A percentile compares a stretch with the other conserved stretches of the same genome.
These are phyloP conservation scores for Gentiana straminea DNA, from an alignment of 257 asterid genomes.

Conservation along the genomic window DNA sequence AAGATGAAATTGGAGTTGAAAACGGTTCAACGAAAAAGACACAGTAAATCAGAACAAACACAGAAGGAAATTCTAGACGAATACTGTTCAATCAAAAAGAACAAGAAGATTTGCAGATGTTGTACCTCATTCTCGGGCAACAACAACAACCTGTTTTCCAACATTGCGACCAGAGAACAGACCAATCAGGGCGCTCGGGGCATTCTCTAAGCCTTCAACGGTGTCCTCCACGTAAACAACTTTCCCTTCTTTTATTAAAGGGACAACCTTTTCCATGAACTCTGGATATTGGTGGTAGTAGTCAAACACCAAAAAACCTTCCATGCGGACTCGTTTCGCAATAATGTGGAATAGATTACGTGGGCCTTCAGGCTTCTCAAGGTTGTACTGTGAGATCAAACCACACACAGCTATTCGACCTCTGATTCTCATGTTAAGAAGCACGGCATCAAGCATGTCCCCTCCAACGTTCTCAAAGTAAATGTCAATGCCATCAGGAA, in stretches of 20 bases:
- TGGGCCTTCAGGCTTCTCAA: constrained; percentile 9
- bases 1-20: too few species aligned
- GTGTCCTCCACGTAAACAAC: constrained; percentile 26
- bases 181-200: constrained; percentile 26
- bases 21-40: too few species aligned
- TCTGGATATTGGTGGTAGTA: constrained; percentile 21
- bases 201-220: constrained; percentile 24
- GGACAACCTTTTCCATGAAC: constrained; percentile 18
- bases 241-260: constrained; percentile 20
- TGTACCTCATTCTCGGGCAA: constrained; percentile 3
- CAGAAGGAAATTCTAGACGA: too few species aligned
- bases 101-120: neutral
- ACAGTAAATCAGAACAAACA: too few species aligned
- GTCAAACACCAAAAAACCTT: constrained; percentile 29
- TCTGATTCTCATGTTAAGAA: constrained; percentile 26
- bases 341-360: constrained; percentile 15
- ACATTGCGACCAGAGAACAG: constrained; percentile 28
- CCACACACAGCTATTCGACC: constrained; percentile 29
- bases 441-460: constrained; percentile 28
- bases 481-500: constrained; percentile 32
- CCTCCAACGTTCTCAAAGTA: constrained; percentile 35
- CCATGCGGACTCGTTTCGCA: constrained; percentile 17
- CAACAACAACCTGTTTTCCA: constrained; percentile 28
- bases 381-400: constrained; percentile 25
- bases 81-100: too few species aligned